A percentile compares a stretch with the other conserved stretches of the same genome.
Evolutionary conservation across 2,329 filamentous ascomycete species (phyloP).

Genomic region (Colletotrichum filicis): DNA sequence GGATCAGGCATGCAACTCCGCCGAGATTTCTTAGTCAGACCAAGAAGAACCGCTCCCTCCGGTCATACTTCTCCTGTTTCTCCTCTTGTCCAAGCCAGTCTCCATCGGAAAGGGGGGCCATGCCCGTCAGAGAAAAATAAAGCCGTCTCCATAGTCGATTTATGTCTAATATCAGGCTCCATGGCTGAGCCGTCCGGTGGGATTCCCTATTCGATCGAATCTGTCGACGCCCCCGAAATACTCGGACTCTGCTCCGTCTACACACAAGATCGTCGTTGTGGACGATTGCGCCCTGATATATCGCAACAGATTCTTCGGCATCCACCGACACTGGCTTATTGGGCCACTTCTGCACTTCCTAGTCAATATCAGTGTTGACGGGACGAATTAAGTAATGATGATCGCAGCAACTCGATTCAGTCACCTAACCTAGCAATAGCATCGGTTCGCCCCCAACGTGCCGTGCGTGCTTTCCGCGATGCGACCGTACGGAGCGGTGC

Average conservation of each 20-base stretch:
- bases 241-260: neutral
- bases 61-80: neutral
- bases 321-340: neutral
- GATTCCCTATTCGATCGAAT: neutral
- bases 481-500: neutral
- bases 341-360: neutral
- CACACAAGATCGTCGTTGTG: neutral
- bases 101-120: neutral
- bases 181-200: conserved; percentile 8
- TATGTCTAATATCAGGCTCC: neutral
- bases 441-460: too few relatives aligned
- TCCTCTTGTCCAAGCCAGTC: too few relatives aligned
- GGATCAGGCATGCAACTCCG: neutral
- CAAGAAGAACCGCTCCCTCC: neutral
- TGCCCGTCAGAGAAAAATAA: neutral
- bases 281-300: neutral
- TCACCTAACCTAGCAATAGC: too few relatives aligned
- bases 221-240: neutral
- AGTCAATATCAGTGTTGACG: neutral
- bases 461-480: neutral
- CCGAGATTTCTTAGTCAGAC: neutral
- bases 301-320: neutral
- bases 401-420: neutral
- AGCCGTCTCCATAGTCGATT: neutral
- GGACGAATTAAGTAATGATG: neutral